phyloP scores from a whole-genome alignment of 2,329 filamentous ascomycete species.

The Aspergillus ibericus region DNA sequence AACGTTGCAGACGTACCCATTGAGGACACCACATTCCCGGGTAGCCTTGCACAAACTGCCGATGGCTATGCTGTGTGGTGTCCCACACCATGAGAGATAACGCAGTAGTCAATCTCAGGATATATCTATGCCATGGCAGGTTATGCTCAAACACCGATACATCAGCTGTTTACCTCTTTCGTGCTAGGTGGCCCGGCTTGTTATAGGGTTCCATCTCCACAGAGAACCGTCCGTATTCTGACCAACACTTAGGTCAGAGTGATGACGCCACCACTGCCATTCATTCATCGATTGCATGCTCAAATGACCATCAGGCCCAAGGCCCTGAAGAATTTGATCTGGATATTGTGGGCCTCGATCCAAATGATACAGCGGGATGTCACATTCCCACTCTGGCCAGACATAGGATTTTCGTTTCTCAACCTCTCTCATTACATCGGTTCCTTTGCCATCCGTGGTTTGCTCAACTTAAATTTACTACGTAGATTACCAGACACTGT shows the following conservation, averaged over 20 bases:
- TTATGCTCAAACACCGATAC: not conserved
- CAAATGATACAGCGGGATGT: constrained; percentile 31
- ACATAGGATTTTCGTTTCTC: constrained; percentile 1
- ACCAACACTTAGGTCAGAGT: not conserved
- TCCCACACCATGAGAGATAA: not conserved
- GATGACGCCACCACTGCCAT: constrained; percentile 18
- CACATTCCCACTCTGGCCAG: constrained; percentile 23
- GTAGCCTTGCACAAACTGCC: not conserved
- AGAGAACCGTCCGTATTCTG: not conserved
- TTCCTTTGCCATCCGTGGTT: constrained; percentile 23
- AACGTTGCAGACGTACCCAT: constrained; percentile 12
- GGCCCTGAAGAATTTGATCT: constrained; percentile 4
- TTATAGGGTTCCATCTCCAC: not conserved
- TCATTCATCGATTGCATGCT: not conserved
- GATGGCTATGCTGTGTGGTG: not conserved
- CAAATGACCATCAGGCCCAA: constrained; percentile 1
- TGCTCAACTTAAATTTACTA: not conserved
- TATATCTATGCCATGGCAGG: not conserved
- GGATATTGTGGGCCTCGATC: constrained; percentile 14
- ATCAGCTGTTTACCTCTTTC: not conserved
- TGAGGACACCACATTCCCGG: constrained; percentile 9
- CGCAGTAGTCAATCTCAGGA: not conserved
- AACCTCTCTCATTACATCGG: constrained; percentile 12
- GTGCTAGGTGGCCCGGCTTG: not conserved
- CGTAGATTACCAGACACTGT: constrained; percentile 16